Evolutionary conservation across 495 filamentous ascomycete species (phyloP).

Genomic region (Amorphotheca resinae): DNA sequence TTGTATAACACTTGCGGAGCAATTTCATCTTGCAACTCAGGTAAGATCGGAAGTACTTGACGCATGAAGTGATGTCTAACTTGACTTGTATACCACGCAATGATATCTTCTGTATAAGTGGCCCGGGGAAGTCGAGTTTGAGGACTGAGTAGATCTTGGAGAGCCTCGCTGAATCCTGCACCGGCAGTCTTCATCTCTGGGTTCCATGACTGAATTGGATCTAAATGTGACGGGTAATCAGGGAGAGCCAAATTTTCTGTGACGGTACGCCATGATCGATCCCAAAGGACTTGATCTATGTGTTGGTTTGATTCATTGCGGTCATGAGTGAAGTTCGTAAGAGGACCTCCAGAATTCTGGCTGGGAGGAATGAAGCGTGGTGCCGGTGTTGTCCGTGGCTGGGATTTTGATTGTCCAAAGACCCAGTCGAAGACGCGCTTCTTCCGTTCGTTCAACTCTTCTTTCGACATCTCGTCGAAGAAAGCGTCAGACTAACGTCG

Average conservation of each 20-base stretch:
- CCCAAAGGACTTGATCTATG: conserved; percentile 47
- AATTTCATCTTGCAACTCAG: conserved; percentile 4
- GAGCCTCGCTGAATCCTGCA: conserved; percentile 25
- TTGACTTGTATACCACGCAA: conserved; percentile 40
- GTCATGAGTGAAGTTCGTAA: conserved; percentile 13
- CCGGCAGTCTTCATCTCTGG: conserved; percentile 1
- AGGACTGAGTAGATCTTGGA: conserved; percentile 30
- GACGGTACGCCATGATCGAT: conserved; percentile 56
- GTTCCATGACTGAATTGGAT: conserved; percentile 28
- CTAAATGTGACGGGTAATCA: conserved; percentile 20
- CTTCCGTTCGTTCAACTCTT: not conserved
- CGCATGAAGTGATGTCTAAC: conserved; percentile 37
- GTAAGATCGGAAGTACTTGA: conserved; percentile 36
- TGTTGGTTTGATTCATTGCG: conserved; percentile 9
- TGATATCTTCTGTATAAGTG: conserved; percentile 32
- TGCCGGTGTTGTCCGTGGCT: conserved; percentile 29
- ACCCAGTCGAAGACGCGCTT: conserved; percentile 38
- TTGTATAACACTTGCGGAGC: conserved; percentile 21
- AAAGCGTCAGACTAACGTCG: not conserved
- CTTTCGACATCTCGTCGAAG: not conserved
- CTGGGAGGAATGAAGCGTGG: conserved; percentile 24
- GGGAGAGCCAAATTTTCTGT: conserved; percentile 46
- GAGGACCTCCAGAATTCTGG: conserved; percentile 29
- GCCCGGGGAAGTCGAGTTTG: conserved; percentile 28
- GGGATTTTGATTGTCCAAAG: conserved; percentile 34